A percentile compares a stretch with the other conserved stretches of the same genome.
Conservation (phyloP, 108 stramenopile species). For the Skeletonema grethae region DNA sequence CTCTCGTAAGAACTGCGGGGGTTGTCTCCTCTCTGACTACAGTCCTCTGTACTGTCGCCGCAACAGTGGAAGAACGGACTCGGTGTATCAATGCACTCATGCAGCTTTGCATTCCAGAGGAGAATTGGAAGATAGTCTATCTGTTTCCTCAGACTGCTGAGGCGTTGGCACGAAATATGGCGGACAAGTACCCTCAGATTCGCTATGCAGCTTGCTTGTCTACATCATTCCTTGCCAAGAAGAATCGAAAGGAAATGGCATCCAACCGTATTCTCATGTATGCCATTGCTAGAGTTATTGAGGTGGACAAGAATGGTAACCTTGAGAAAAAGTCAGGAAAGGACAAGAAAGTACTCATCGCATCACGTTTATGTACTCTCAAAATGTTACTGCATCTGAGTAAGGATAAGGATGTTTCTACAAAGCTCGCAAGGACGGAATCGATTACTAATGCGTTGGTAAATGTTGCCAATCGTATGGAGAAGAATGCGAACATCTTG, state of each 20-base stretch:
- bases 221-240: conserved; percentile 42
- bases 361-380: conserved; percentile 29
- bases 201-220: conserved; percentile 45
- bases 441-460: conserved; percentile 31
- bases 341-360: conserved; percentile 36
- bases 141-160: conserved; percentile 41
- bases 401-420: conserved; percentile 39
- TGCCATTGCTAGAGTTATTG: conserved; percentile 38
- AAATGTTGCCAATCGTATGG: conserved; percentile 38
- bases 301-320: conserved; percentile 44
- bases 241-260: conserved; percentile 39
- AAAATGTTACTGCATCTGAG: conserved; percentile 46
- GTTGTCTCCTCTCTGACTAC: conserved; percentile 37
- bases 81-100: conserved; percentile 51
- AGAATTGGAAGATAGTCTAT: conserved; percentile 45
- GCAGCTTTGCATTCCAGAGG: conserved; percentile 48
- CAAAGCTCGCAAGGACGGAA: conserved; percentile 22
- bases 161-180: conserved; percentile 46
- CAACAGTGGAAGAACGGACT: conserved; percentile 44
- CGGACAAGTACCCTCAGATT: conserved; percentile 46
- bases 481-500: conserved; percentile 42
- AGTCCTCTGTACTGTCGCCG: conserved; percentile 40
- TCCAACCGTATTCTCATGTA: conserved; percentile 37
- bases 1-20: conserved; percentile 35
- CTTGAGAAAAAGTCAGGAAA: conserved; percentile 24